Evolutionary conservation across 129 eudicot species (phyloP), one percentile per base, ranked within the genome.

Genomic region (Oenanthe sinensis): DNA sequence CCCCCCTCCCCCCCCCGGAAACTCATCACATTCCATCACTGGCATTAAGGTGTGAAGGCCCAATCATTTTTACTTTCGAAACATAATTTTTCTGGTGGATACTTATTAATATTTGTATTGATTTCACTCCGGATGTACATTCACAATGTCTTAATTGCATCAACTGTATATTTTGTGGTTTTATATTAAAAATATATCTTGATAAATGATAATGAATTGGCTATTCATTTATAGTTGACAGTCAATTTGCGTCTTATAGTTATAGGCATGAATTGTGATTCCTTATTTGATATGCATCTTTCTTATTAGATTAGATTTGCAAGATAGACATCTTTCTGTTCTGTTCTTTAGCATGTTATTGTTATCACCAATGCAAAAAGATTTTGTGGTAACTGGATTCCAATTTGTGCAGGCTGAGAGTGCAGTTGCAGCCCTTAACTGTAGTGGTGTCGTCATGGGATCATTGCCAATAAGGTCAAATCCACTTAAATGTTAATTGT

Each of bases 341-440:
- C 6, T 30, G 39, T 67, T 70, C 47, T 17, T 70, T 19, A 70
- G 45, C 8, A 13, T 36, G 44, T 5, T 37, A 37, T 0, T 22
- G 24, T 8, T 24, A n/a, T 39, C 20, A 77, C 47, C 60, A 44
- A 77, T 4, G 14, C 0, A 11, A 71, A 77, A 40, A 17, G 5
- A 12, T 36, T 24, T 60, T 43, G 44, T 58, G 43, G 36, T 62
- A 22, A 78, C 17, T 24, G 17, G 45, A 40, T 40, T 22, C 68
- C 42, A 17, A 8, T 68, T 42, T 12, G 43, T 77, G 78, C 83
- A 84, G 86, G 83, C 81, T 75, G 86, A 84, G 69, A 84, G 86
- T 80, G 86, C 86, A 65, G 75, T 71, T 69, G 81, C 83, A 28
- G 86, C 83, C 47, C 77, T 79, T 9, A 83, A 79, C 20, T 83